Evolutionary conservation across 2,329 filamentous ascomycete species (phyloP).

Genomic region (Metarhizium brunneum): DNA sequence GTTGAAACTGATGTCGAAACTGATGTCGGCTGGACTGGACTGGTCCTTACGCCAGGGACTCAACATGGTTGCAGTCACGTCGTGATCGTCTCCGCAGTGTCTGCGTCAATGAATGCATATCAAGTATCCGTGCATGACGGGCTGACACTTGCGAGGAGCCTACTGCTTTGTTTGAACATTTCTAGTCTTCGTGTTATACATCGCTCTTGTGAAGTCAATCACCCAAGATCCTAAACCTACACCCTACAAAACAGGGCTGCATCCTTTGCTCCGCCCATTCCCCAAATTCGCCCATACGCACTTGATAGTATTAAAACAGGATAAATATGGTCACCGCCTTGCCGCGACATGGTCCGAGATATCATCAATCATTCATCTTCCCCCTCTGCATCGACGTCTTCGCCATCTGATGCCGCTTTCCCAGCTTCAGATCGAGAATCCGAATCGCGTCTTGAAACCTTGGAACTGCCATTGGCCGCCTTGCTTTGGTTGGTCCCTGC

Average conservation of each 20-base stretch:
- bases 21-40: too few species aligned
- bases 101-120: slow-evolving; percentile 27
- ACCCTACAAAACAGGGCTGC: neutral
- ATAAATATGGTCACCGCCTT: neutral
- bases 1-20: too few species aligned
- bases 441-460: neutral
- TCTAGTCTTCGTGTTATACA: neutral
- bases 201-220: neutral
- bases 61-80: too few species aligned
- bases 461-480: slow-evolving; percentile 9
- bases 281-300: neutral
- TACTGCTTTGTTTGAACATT: slow-evolving; percentile 9
- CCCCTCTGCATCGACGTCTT: neutral
- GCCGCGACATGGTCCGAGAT: neutral
- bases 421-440: slow-evolving; percentile 1
- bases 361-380: slow-evolving; percentile 2
- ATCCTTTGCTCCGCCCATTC: neutral
- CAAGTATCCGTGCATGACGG: too few species aligned
- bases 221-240: neutral
- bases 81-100: slow-evolving; percentile 40
- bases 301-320: neutral
- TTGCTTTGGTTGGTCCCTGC: slow-evolving; percentile 11
- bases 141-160: slow-evolving; percentile 37
- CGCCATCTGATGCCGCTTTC: neutral
- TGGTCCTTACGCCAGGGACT: too few species aligned